Conservation (phyloP, 148 eudicot species). For the Silene conica region DNA sequence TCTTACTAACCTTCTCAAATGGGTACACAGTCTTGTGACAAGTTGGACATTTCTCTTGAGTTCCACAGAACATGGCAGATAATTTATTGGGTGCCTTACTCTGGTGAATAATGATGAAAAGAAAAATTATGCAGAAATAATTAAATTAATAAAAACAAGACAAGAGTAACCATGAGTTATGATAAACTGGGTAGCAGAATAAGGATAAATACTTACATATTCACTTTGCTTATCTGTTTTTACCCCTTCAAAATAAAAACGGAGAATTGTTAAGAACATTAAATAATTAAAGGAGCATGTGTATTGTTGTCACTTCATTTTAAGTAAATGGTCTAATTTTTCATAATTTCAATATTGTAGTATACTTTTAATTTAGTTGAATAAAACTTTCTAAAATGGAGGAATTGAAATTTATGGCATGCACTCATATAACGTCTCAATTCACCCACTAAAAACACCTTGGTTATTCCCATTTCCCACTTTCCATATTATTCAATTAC, state of each 20-base stretch:
- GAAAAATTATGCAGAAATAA: background rate
- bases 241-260: slow-evolving; percentile 23
- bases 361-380: too few species aligned
- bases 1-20: slow-evolving; percentile 60
- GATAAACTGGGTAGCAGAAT: background rate
- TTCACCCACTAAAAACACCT: too few species aligned
- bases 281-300: too few species aligned
- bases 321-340: too few species aligned
- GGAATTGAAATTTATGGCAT: too few species aligned
- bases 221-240: slow-evolving; percentile 55
- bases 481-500: too few species aligned
- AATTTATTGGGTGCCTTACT: slow-evolving; percentile 56
- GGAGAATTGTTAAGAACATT: background rate
- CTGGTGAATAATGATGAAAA: slow-evolving; percentile 23
- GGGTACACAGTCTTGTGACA: slow-evolving; percentile 85
- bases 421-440: too few species aligned
- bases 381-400: too few species aligned
- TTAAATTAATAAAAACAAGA: too few species aligned
- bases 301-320: too few species aligned
- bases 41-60: slow-evolving; percentile 80
- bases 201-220: slow-evolving; percentile 35
- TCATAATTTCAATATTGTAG: too few species aligned
- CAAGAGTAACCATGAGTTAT: background rate
- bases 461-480: too few species aligned
- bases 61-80: slow-evolving; percentile 71